Percentiles rank a stretch among this genome's conserved stretches.
Conservation (phyloP, 2,329 filamentous ascomycete species). For the Chaetomium sp. region DNA sequence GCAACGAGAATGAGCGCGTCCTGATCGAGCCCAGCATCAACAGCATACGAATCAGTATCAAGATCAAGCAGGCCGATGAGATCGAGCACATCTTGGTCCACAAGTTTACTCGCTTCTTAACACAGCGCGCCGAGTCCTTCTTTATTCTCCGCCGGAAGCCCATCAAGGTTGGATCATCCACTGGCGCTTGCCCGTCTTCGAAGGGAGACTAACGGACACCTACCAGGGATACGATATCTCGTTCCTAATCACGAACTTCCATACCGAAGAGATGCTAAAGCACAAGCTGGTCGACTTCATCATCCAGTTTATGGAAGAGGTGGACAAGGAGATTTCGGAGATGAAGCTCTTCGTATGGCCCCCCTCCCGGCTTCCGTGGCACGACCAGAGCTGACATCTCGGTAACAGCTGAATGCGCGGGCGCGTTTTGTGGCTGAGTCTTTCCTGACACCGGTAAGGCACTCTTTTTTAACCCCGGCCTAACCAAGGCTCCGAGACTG, state of each 20-base stretch:
- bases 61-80: constrained; percentile 99
- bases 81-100: constrained; percentile 98
- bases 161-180: constrained; percentile 67
- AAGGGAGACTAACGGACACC: constrained; percentile 21
- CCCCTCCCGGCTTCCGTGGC: neutral
- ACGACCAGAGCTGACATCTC: constrained; percentile 29
- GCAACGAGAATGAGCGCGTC: constrained; percentile 97
- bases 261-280: constrained; percentile 98
- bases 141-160: constrained; percentile 95
- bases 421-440: constrained; percentile 98
- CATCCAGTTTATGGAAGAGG: constrained; percentile 99
- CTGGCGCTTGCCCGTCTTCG: neutral
- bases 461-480: neutral
- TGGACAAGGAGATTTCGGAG: constrained; percentile 99
- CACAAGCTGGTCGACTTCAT: constrained; percentile 99
- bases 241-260: constrained; percentile 97
- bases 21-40: constrained; percentile 97
- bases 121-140: constrained; percentile 93
- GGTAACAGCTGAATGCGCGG: constrained; percentile 79
- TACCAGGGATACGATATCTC: constrained; percentile 95
- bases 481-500: neutral
- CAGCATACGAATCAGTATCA: constrained; percentile 94
- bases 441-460: constrained; percentile 76
- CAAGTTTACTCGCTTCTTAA: constrained; percentile 97
- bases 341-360: constrained; percentile 98